These are phyloP conservation scores for Exophiala mesophila DNA, from an alignment of 2,329 filamentous ascomycete genomes.

Conservation along the genomic window DNA sequence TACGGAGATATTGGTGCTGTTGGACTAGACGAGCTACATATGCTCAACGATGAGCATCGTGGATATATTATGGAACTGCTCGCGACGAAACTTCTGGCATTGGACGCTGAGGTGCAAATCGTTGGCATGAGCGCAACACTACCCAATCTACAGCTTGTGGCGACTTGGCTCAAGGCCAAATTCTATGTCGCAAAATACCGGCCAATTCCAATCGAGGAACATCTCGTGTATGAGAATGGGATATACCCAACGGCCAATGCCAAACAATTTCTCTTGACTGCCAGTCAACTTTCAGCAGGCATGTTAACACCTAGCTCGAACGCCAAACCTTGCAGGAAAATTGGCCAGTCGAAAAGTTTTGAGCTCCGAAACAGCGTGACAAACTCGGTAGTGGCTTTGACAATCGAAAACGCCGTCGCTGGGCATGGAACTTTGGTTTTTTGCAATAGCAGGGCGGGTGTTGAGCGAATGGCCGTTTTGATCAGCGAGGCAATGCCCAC, in stretches of 20 bases:
- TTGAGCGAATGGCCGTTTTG: constrained; percentile 63
- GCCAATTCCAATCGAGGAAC: constrained; percentile 70
- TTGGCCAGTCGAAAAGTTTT: constrained; percentile 54
- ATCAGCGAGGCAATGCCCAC: constrained; percentile 63
- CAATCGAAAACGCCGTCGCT: constrained; percentile 62
- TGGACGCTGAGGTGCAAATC: constrained; percentile 61
- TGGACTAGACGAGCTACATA: constrained; percentile 74
- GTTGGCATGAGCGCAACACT: constrained; percentile 77
- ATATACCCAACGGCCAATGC: constrained; percentile 61
- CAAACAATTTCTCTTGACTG: constrained; percentile 54
- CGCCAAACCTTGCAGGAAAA: constrained; percentile 32
- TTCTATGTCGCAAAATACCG: constrained; percentile 69
- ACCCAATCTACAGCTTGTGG: constrained; percentile 64
- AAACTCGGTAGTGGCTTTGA: constrained; percentile 66
- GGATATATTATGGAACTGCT: constrained; percentile 72
- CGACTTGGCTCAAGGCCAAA: constrained; percentile 65
- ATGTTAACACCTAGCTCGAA: constrained; percentile 32
- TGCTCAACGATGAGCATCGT: constrained; percentile 71
- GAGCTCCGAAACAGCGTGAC: constrained; percentile 61
- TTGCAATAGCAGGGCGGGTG: constrained; percentile 62
- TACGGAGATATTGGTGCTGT: constrained; percentile 61
- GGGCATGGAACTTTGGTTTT: constrained; percentile 71
- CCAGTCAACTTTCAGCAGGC: constrained; percentile 45
- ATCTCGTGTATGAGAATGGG: constrained; percentile 65
- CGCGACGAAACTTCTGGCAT: constrained; percentile 65